Evolutionary conservation across 768 basidiomycete species (phyloP).

Genomic region (Leccinum boreale): DNA sequence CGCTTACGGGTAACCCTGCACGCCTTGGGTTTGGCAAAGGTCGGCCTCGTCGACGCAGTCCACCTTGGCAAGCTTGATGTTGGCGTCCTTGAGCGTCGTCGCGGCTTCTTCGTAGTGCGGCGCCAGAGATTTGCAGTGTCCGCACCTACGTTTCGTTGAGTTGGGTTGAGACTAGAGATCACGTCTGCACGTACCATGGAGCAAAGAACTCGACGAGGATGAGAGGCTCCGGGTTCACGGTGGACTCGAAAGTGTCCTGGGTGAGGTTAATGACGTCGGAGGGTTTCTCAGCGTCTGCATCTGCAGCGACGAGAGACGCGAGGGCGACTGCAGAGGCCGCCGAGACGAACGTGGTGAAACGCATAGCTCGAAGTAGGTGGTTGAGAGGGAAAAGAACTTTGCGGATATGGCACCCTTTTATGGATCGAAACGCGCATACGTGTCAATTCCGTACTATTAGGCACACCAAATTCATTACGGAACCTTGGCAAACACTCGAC

Average conservation of each 20-base stretch:
- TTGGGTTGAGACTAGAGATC: neutral
- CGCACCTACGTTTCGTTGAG: constrained; percentile 57
- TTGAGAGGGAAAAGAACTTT: constrained; percentile 1
- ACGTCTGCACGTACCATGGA: constrained; percentile 53
- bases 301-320: constrained; percentile 52
- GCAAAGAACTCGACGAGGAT: constrained; percentile 96
- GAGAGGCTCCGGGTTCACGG: constrained; percentile 63
- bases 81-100: constrained; percentile 84
- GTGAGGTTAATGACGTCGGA: constrained; percentile 86
- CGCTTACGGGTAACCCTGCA: constrained; percentile 92
- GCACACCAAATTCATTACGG: neutral
- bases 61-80: constrained; percentile 91
- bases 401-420: constrained; percentile 17
- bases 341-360: constrained; percentile 49
- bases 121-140: constrained; percentile 93
- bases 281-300: constrained; percentile 30
- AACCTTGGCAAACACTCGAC: no score
- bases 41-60: constrained; percentile 95
- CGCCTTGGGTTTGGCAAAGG: constrained; percentile 82
- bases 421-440: constrained; percentile 26
- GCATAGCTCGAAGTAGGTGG: constrained; percentile 49
- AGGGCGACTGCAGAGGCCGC: constrained; percentile 53
- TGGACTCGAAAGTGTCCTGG: constrained; percentile 60
- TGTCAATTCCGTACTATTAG: constrained; percentile 18
- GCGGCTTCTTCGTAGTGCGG: constrained; percentile 95